phyloP scores from a whole-genome alignment of 805 yeast species.

The Saturnispora bothae region DNA sequence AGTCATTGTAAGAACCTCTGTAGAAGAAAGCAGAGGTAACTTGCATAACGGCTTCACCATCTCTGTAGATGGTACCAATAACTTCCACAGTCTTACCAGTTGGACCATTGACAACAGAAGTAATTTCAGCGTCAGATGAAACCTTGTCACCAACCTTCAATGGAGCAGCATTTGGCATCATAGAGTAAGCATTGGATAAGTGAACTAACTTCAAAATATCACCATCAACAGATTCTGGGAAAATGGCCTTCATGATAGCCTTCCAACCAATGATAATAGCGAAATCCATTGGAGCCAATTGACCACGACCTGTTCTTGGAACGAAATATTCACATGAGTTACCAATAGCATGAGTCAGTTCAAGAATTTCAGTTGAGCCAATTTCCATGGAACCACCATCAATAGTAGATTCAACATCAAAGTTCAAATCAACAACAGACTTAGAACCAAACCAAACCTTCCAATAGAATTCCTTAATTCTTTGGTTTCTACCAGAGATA shows the following conservation, averaged over 20 bases:
- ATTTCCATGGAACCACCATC: constrained; percentile 60
- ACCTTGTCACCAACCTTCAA: constrained; percentile 82
- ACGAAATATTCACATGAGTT: constrained; percentile 96
- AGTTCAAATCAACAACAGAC: constrained; percentile 52
- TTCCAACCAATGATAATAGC: constrained; percentile 98
- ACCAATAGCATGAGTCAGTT: constrained; percentile 94
- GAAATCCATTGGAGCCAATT: constrained; percentile 97
- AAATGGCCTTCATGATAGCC: constrained; percentile 94
- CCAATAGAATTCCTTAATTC: constrained; percentile 97
- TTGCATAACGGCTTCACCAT: constrained; percentile 75
- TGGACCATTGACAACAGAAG: constrained; percentile 81
- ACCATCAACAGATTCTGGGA: constrained; percentile 95
- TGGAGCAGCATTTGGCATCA: constrained; percentile 87
- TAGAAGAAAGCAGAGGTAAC: constrained; percentile 92
- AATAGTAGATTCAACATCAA: constrained; percentile 62
- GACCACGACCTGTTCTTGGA: constrained; percentile 70
- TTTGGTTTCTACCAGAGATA: constrained; percentile 79
- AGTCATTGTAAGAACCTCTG: constrained; percentile 86
- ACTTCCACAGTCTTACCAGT: constrained; percentile 96
- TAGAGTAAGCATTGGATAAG: constrained; percentile 85
- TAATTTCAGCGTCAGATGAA: constrained; percentile 71
- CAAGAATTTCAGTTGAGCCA: constrained; percentile 69
- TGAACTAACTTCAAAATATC: constrained; percentile 91
- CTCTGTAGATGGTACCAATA: constrained; percentile 75
- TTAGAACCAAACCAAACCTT: constrained; percentile 79